Conservation (phyloP, 805 yeast genomes). For the Deakozyma indianensis region DNA sequence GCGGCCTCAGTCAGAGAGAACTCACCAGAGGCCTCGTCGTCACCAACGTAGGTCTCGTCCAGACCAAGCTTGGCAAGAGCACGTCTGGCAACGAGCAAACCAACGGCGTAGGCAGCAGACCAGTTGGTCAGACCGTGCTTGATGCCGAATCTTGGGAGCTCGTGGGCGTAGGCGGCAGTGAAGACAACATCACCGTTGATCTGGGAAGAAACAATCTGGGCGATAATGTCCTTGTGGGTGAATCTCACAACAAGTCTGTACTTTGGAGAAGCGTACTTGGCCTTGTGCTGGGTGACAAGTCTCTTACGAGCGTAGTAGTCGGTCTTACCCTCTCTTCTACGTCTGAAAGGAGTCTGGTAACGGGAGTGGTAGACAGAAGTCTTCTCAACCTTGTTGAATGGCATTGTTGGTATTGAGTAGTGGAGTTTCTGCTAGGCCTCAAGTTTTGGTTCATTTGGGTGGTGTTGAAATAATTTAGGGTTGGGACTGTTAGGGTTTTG, state of each 20-base stretch:
- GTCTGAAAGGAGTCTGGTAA: conserved; percentile 99
- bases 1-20: conserved; percentile 96
- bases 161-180: conserved; percentile 97
- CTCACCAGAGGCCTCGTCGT: conserved; percentile 99
- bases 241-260: conserved; percentile 99
- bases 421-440: neutral
- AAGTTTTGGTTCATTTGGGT: neutral
- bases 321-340: conserved; percentile 99
- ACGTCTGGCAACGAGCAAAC: conserved; percentile 98
- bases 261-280: conserved; percentile 98
- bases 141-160: conserved; percentile 95
- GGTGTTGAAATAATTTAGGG: neutral
- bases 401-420: conserved; percentile 35
- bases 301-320: conserved; percentile 99
- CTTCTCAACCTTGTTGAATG: conserved; percentile 60
- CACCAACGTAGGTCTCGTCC: conserved; percentile 97
- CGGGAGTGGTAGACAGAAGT: conserved; percentile 95
- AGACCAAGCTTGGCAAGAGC: conserved; percentile 93
- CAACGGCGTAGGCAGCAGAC: conserved; percentile 99
- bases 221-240: conserved; percentile 99
- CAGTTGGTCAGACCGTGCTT: conserved; percentile 99
- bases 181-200: conserved; percentile 93
- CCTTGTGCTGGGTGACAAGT: conserved; percentile 98
- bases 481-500: conserved; percentile 1
- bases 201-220: conserved; percentile 93